These are phyloP conservation scores for Wickerhamomyces canadensis DNA, from an alignment of 805 yeast genomes.

Conservation along the genomic window DNA sequence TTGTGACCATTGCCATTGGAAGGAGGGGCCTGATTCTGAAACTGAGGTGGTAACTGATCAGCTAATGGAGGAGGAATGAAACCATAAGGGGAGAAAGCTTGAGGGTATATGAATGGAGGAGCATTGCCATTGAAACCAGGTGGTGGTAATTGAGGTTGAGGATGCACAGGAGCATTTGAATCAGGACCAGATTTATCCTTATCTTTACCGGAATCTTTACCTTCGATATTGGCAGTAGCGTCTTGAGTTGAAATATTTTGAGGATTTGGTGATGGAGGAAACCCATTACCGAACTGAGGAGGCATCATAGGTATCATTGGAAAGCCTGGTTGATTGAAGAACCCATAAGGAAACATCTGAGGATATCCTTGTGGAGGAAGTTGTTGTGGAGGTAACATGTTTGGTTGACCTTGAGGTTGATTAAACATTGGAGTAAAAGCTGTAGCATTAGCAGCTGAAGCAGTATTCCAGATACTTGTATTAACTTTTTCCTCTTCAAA, in stretches of 20 bases:
- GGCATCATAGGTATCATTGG: conserved; percentile 31
- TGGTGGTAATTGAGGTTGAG: conserved; percentile 17
- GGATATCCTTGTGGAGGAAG: conserved; percentile 20
- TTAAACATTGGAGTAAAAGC: conserved; percentile 46
- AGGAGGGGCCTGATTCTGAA: conserved; percentile 2
- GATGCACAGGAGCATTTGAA: conserved; percentile 3
- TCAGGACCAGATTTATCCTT: not conserved
- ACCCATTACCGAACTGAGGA: conserved; percentile 14
- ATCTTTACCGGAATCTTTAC: not conserved
- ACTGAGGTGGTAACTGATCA: conserved; percentile 6
- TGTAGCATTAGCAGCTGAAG: conserved; percentile 54
- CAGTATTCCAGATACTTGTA: conserved; percentile 59
- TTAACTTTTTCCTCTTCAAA: conserved; percentile 24
- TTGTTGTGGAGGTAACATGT: conserved; percentile 1
- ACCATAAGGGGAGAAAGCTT: conserved; percentile 23
- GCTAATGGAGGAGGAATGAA: conserved; percentile 20
- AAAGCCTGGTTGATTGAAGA: conserved; percentile 26
- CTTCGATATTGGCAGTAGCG: not conserved
- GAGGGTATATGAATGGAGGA: conserved; percentile 24
- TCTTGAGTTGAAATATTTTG: conserved; percentile 4
- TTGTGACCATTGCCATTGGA: conserved; percentile 3
- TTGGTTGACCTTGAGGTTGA: conserved; percentile 13
- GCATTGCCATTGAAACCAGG: conserved; percentile 10
- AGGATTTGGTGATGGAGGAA: conserved; percentile 9
- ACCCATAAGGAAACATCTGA: conserved; percentile 31